phyloP scores from a whole-genome alignment of 2,329 filamentous ascomycete genomes.

The Trichoderma sp. region DNA sequence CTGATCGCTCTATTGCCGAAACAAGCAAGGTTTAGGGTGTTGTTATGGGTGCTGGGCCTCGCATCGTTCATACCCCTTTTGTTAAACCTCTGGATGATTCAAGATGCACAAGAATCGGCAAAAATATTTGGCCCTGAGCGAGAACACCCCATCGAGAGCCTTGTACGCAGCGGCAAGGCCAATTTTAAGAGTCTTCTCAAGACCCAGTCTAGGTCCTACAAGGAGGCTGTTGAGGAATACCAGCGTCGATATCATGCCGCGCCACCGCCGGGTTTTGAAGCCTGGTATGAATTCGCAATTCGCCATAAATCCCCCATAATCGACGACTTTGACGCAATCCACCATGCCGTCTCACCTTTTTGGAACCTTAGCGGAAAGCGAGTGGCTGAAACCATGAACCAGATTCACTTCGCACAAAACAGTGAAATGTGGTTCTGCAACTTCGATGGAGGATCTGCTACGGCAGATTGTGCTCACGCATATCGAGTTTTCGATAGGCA shows the following conservation, averaged over 20 bases:
- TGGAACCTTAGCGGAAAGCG: conserved; percentile 37
- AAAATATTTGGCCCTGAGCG: conserved; percentile 7
- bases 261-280: conserved; percentile 74
- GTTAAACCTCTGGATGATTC: conserved; percentile 28
- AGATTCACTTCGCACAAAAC: conserved; percentile 24
- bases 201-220: conserved; percentile 39
- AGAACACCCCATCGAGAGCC: conserved; percentile 36
- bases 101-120: conserved; percentile 15
- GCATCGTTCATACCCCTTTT: conserved; percentile 33
- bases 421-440: conserved; percentile 39
- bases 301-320: conserved; percentile 60
- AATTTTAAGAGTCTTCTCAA: conserved; percentile 32
- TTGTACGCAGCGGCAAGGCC: conserved; percentile 29
- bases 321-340: conserved; percentile 62
- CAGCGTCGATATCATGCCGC: conserved; percentile 52
- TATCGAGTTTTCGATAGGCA: conserved; percentile 34
- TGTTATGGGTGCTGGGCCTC: conserved; percentile 33
- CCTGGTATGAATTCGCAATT: conserved; percentile 73
- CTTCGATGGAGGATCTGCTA: conserved; percentile 26
- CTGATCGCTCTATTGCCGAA: conserved; percentile 31
- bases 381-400: conserved; percentile 29
- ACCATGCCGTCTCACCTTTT: conserved; percentile 40
- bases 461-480: conserved; percentile 35
- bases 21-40: conserved; percentile 25
- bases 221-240: conserved; percentile 42